phyloP scores from a whole-genome alignment of 129 eudicot genomes.

The Daucus carota region DNA sequence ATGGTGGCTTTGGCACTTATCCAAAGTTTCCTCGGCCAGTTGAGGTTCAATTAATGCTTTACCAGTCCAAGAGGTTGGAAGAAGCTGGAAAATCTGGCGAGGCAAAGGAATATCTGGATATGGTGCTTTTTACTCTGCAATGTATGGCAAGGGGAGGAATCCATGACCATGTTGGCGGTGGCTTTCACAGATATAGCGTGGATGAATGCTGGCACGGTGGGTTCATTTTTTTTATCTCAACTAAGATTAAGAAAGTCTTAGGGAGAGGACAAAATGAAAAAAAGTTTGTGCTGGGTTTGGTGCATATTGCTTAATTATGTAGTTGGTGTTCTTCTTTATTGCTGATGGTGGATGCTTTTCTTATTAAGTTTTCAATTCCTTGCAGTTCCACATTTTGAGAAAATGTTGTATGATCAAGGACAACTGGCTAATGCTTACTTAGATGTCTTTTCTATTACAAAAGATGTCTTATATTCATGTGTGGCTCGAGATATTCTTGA shows the following conservation, averaged over 20 bases:
- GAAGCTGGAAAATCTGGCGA: constrained; percentile 42
- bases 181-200: constrained; percentile 91
- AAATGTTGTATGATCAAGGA: constrained; percentile 94
- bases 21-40: constrained; percentile 96
- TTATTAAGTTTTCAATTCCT: not conserved
- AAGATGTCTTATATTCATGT: constrained; percentile 51
- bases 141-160: constrained; percentile 95
- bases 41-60: constrained; percentile 75
- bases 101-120: constrained; percentile 48
- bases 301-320: not conserved
- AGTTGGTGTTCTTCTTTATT: not conserved
- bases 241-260: not conserved
- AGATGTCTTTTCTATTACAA: constrained; percentile 69
- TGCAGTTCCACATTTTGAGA: constrained; percentile 99
- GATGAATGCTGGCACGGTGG: constrained; percentile 98
- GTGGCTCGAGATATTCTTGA: constrained; percentile 79
- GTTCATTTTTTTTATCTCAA: constrained; percentile 15
- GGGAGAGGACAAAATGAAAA: not conserved
- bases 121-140: constrained; percentile 60
- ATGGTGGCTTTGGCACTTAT: constrained; percentile 83
- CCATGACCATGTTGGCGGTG: constrained; percentile 94
- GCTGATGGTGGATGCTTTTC: not conserved
- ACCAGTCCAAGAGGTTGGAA: constrained; percentile 50
- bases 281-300: not conserved
- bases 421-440: constrained; percentile 70